These are phyloP conservation scores for Colletotrichum plurivorum DNA, from an alignment of 2,329 filamentous ascomycete species.

Conservation along the genomic window DNA sequence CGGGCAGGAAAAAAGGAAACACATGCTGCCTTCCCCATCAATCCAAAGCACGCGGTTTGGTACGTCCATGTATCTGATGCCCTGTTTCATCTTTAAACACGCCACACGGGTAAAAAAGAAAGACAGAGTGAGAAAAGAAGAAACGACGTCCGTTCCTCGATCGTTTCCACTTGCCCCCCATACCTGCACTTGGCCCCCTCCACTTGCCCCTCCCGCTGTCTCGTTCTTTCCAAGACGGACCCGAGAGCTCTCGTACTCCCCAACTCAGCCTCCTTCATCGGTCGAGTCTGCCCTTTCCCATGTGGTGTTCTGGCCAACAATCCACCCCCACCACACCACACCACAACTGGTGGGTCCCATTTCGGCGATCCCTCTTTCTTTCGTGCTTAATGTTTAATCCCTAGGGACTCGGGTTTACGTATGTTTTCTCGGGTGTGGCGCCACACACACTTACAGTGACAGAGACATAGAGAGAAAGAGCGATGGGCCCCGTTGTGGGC, in stretches of 20 bases:
- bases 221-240: conserved; percentile 3
- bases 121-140: conserved; percentile 13
- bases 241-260: not conserved
- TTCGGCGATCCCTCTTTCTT: not conserved
- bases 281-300: not conserved
- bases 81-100: conserved; percentile 35
- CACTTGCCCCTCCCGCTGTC: not conserved
- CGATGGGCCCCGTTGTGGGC: not conserved
- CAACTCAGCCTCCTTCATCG: not conserved
- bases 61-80: not conserved
- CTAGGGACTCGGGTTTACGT: too few species aligned
- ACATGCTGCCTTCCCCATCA: not conserved
- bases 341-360: too few species aligned
- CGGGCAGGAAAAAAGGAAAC: not conserved
- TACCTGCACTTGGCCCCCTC: not conserved
- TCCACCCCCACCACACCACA: not conserved
- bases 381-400: not conserved
- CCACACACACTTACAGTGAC: too few species aligned
- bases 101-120: conserved; percentile 23
- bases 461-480: not conserved
- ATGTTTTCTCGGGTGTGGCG: too few species aligned
- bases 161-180: conserved; percentile 28
- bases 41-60: too few species aligned
- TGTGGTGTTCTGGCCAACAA: not conserved
- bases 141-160: conserved; percentile 39